Base-by-base conservation (phyloP, 768 basidiomycete species). In the Suillus clintonianus region DNA sequence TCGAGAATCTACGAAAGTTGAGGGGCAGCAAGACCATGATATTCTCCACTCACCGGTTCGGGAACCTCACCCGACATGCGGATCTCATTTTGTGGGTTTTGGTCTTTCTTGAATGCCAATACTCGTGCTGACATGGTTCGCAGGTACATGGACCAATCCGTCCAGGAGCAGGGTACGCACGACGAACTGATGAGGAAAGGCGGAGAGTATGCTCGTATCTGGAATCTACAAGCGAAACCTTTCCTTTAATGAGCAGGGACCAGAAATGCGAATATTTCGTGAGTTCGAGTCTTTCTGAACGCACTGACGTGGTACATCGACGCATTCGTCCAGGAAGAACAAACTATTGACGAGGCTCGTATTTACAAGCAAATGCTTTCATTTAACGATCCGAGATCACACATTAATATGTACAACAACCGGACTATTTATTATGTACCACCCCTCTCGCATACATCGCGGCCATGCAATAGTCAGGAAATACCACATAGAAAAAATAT, bases 21-120 rank as follows among this genome's bases (percentile, higher is more conserved):
- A 81, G 90, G 50, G 90, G 89, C 17, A 87, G 82, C 72, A 93
- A 91, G 74, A 92, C 91, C 1, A 91, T 92, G 91, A 73, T 92
- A 27, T 92, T 92, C 71, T 92, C 90, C 1, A 89, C 89, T 0
- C 91, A 77, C 30, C 60, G 75, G 42, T 83, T 81, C 68, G 90
- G 89, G 10, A 90, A 87, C 63, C 76, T 91, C 13, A 92, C 89
- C 1, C 79, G 88, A 9, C 83, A 89, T 68, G 90, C 89, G 0
- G 89, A 91, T 75, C 72, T 89, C 4, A 90, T 92, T 37, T 64
- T 91, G 86, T 89, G 65, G 66, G 83, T 63, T 22, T 1, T 14
- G 24, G 41, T 19, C 2, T 14, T 14, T 24, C 14, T 22, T n/a
- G 5, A 48, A 14, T 17, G 27, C 22, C 24, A 55, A 32, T 59